Base-by-base conservation (phyloP, 805 yeast genomes). In the Candida tammaniensis region DNA sequence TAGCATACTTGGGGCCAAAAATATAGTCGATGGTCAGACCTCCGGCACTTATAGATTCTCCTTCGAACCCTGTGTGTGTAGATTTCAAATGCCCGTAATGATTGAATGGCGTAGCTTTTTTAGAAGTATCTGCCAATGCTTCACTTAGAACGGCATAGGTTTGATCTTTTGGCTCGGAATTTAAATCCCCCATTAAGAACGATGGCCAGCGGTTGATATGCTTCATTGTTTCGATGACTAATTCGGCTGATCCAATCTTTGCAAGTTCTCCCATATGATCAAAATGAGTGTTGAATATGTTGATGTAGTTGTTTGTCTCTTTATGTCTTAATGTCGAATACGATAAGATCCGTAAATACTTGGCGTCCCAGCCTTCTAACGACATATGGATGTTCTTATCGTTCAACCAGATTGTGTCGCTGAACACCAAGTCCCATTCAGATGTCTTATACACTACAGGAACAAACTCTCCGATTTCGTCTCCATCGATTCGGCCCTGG, bases 361-460 rank as follows among this genome's bases (percentile, higher is more conserved):
- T 55, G 0, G 68, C 66, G 35, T 63, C 69, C 69, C 69, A 63
- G 2, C 69, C 69, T 22, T 48, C 44, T 31, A 52, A 42, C 13
- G 68, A 63, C 18, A 38, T 43, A 7, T 58, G 49, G 2, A 59
- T 58, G 28, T 65, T 53, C 39, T 51, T 51, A 7, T 57, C 58
- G 36, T 63, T 60, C 16, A 63, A 44, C 69, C 69, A 63, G 35
- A 52, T 51, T 1, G 68, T 60, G 19, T 52, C 49, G 27, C 49
- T 48, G 21, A 47, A 52, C 4, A 51, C 42, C 15, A 57, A 33
- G 9, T 41, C 42, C 68, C 68, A 63, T 24, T 62, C 61, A 11
- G 47, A 13, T 3, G 39, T 35, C 24, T 47, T 51, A 40, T 46
- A 63, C 20, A 63, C 40, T 15, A 63, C 52, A 3, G 68, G 67